Conservation (phyloP, 164 flowering plant species). For the Chimonanthus salicifolius region DNA sequence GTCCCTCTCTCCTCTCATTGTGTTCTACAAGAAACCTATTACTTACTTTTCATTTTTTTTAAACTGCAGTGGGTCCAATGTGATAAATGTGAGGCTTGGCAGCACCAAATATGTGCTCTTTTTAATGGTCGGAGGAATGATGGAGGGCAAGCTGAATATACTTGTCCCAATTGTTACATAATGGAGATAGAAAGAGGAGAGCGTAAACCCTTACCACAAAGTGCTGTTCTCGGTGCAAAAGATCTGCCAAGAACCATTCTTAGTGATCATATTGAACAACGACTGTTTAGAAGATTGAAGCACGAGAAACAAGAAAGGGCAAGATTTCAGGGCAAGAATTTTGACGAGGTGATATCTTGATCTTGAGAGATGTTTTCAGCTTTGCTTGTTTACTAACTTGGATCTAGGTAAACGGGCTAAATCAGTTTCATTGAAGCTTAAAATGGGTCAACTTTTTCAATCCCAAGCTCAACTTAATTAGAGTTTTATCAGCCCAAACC, state of each 20-base stretch:
- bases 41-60: background rate
- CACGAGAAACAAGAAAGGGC: constrained; percentile 91
- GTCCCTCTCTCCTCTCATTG: background rate
- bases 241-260: constrained; percentile 93
- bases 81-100: constrained; percentile 99
- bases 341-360: constrained; percentile 59
- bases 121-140: constrained; percentile 96
- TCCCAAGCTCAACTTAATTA: background rate
- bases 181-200: constrained; percentile 77
- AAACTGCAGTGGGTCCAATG: constrained; percentile 97
- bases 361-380: background rate
- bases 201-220: constrained; percentile 90
- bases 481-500: background rate
- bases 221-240: constrained; percentile 98
- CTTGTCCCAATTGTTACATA: constrained; percentile 95
- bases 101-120: constrained; percentile 97
- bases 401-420: background rate
- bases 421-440: background rate
- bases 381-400: constrained; percentile 1
- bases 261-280: constrained; percentile 92
- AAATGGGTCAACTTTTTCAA: background rate
- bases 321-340: constrained; percentile 56
- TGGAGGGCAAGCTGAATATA: constrained; percentile 97
- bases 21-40: background rate
- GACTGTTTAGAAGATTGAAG: constrained; percentile 60